Evolutionary conservation across 2,329 filamentous ascomycete species (phyloP).

Genomic region (Pyricularia sp.): DNA sequence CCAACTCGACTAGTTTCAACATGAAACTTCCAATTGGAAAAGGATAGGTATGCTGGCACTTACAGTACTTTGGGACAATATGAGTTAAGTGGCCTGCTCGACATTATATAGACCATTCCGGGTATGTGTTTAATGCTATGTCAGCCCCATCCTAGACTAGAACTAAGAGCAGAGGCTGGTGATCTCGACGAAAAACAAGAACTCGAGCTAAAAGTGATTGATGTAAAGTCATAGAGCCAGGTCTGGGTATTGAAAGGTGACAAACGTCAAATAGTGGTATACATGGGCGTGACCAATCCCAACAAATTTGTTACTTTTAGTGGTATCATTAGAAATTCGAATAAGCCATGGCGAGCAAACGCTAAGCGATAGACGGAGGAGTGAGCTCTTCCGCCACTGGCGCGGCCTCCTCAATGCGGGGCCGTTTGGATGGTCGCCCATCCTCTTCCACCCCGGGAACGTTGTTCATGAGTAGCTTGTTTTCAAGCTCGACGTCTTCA

Average conservation of each 20-base stretch:
- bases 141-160: too few species aligned
- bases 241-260: background rate
- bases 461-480: constrained; percentile 26
- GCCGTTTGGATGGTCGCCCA: constrained; percentile 19
- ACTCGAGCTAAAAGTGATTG: background rate
- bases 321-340: background rate
- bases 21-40: background rate
- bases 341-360: background rate
- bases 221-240: background rate
- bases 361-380: background rate
- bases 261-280: background rate
- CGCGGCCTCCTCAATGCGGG: constrained; percentile 16
- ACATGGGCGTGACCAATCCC: background rate
- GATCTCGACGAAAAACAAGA: background rate
- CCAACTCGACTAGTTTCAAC: background rate
- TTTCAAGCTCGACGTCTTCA: constrained; percentile 64
- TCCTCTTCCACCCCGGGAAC: constrained; percentile 15
- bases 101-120: background rate
- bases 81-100: background rate
- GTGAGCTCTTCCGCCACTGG: constrained; percentile 2
- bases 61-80: background rate
- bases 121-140: background rate
- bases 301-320: background rate
- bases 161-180: background rate
- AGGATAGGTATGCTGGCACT: background rate